Percentiles rank a stretch among this genome's conserved stretches.
Conservation (phyloP, 2,329 filamentous ascomycete genomes). For the Nemania sp. region DNA sequence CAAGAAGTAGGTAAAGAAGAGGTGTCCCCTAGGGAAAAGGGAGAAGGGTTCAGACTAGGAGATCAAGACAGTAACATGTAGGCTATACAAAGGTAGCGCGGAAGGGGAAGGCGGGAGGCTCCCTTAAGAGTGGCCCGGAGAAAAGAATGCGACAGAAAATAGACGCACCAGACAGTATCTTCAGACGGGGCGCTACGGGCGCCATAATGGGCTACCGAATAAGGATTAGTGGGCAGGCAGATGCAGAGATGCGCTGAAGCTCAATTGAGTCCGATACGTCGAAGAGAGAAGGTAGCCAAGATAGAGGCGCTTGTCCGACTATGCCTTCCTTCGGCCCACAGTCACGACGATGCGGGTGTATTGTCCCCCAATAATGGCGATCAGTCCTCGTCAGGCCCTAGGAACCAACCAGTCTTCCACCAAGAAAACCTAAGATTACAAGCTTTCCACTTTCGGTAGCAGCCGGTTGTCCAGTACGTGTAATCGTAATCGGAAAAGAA, state of each 20-base stretch:
- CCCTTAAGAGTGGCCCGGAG: constrained; percentile 33
- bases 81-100: constrained; percentile 39
- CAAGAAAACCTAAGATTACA: constrained; percentile 33
- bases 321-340: constrained; percentile 40
- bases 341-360: constrained; percentile 45
- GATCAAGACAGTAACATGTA: constrained; percentile 28
- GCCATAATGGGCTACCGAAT: constrained; percentile 64
- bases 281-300: constrained; percentile 42
- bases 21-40: constrained; percentile 35
- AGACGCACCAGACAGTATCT: constrained; percentile 70
- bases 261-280: constrained; percentile 48
- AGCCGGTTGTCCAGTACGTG: constrained; percentile 40
- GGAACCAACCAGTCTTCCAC: constrained; percentile 43
- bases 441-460: constrained; percentile 45
- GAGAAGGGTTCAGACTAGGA: constrained; percentile 4
- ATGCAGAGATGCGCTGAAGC: constrained; percentile 43
- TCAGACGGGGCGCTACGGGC: constrained; percentile 69
- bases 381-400: constrained; percentile 40
- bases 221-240: constrained; percentile 50
- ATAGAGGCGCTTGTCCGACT: constrained; percentile 45
- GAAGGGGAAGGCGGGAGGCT: constrained; percentile 33
- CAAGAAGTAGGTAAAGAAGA: constrained; percentile 31
- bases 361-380: constrained; percentile 46
- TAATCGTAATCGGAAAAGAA: constrained; percentile 39
- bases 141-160: constrained; percentile 38